These are phyloP conservation scores for Desmodesmus armatus DNA, from an alignment of 139 green algal genomes.

Conservation along the genomic window DNA sequence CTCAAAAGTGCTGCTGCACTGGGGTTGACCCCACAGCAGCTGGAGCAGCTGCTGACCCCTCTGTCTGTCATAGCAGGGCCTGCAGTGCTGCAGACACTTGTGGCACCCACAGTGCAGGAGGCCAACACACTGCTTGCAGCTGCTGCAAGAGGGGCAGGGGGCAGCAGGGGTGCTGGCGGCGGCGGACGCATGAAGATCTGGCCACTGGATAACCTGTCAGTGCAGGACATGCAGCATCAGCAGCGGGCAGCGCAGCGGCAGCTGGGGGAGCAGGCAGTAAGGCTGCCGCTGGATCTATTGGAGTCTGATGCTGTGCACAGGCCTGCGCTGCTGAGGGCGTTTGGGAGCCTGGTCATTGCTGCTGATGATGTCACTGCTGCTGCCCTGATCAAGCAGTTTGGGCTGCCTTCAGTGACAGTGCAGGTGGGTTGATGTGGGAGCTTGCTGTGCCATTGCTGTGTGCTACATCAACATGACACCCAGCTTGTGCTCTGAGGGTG, in stretches of 20 bases:
- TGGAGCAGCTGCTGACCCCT: constrained; percentile 26
- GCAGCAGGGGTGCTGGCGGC: background rate
- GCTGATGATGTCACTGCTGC: constrained; percentile 51
- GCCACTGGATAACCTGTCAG: constrained; percentile 56
- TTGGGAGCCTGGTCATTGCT: constrained; percentile 58
- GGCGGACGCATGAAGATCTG: constrained; percentile 46
- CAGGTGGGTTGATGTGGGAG: too few species aligned
- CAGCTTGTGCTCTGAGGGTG: too few species aligned
- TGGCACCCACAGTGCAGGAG: background rate
- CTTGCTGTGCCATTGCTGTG: too few species aligned
- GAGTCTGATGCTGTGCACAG: constrained; percentile 2
- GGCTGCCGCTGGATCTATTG: constrained; percentile 52
- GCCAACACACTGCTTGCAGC: constrained; percentile 31
- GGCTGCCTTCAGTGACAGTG: too few species aligned
- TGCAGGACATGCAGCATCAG: background rate
- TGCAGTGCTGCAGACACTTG: constrained; percentile 37
- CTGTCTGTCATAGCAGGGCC: constrained; percentile 48
- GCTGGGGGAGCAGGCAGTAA: constrained; percentile 23
- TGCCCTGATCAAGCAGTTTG: constrained; percentile 41
- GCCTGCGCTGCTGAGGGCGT: constrained; percentile 53
- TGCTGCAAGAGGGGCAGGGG: background rate
- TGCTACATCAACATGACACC: too few species aligned
- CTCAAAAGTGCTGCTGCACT: constrained; percentile 26
- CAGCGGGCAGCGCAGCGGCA: constrained; percentile 48
- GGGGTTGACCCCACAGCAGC: background rate